Evolutionary conservation across 768 basidiomycete species (phyloP).

Genomic region (Collybia mongolica): DNA sequence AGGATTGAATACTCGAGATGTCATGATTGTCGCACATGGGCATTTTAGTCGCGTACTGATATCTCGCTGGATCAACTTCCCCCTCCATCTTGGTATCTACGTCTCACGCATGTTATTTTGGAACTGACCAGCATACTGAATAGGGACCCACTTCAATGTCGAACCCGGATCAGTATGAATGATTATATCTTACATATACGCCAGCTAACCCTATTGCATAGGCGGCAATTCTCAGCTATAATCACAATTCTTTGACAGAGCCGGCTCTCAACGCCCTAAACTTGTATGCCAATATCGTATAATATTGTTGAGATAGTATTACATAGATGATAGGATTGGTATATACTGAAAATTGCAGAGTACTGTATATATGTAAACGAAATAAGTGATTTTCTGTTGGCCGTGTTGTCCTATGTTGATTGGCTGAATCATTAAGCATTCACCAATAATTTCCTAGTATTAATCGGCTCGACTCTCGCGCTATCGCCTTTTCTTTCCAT

Average conservation of each 20-base stretch:
- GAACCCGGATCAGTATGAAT: constrained; percentile 74
- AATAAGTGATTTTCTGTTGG: constrained; percentile 20
- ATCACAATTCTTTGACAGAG: constrained; percentile 76
- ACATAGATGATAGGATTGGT: background rate
- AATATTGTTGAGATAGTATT: background rate
- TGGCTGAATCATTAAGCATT: constrained; percentile 16
- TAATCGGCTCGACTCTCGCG: background rate
- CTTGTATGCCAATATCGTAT: constrained; percentile 45
- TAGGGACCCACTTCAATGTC: constrained; percentile 80
- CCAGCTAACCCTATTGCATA: constrained; percentile 24
- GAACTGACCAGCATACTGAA: constrained; percentile 8
- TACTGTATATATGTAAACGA: background rate
- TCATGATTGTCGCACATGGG: constrained; percentile 89
- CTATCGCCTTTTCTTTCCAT: constrained; percentile 6
- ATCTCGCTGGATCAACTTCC: constrained; percentile 78
- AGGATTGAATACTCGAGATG: constrained; percentile 66
- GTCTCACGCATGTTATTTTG: background rate
- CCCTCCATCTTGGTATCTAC: constrained; percentile 40
- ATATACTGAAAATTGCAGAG: no score
- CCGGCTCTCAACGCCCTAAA: constrained; percentile 78
- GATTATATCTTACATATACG: background rate
- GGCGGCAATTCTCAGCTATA: constrained; percentile 83
- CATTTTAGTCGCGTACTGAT: constrained; percentile 79
- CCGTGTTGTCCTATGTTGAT: constrained; percentile 29
- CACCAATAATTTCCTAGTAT: background rate